These are phyloP conservation scores for Gypsophila paniculata DNA, from an alignment of 179 eudicot species.

Conservation along the genomic window DNA sequence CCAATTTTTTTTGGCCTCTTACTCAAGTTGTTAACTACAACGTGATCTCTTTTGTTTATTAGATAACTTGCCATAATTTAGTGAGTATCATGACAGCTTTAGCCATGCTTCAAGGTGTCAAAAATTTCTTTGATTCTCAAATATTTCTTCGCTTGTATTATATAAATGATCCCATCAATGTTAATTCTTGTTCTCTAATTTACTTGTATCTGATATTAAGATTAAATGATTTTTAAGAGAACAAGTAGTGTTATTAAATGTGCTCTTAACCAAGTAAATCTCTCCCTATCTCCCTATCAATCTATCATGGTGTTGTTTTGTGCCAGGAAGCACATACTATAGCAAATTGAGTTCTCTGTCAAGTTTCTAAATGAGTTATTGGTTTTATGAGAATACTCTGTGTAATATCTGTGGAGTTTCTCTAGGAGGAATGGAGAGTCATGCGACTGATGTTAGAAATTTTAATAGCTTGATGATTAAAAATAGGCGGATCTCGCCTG, in stretches of 20 bases:
- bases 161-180: background rate
- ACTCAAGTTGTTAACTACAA: background rate
- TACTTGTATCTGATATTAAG: background rate
- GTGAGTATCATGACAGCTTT: background rate
- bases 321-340: background rate
- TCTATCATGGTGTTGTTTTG: background rate
- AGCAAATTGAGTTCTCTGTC: conserved; percentile 1
- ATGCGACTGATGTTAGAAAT: background rate
- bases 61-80: conserved; percentile 1
- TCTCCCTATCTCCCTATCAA: background rate
- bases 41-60: background rate
- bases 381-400: background rate
- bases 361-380: background rate
- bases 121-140: background rate
- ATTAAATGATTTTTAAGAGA: too few relatives aligned
- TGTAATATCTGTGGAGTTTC: background rate
- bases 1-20: background rate
- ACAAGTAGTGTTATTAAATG: background rate
- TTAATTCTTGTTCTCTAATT: background rate
- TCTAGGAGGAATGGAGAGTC: background rate
- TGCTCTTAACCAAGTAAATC: background rate
- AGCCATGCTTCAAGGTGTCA: background rate
- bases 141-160: background rate
- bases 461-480: background rate
- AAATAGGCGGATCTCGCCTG: background rate